Evolutionary conservation across 257 asterid species (phyloP).

Genomic region (Hygrophila difformis): DNA sequence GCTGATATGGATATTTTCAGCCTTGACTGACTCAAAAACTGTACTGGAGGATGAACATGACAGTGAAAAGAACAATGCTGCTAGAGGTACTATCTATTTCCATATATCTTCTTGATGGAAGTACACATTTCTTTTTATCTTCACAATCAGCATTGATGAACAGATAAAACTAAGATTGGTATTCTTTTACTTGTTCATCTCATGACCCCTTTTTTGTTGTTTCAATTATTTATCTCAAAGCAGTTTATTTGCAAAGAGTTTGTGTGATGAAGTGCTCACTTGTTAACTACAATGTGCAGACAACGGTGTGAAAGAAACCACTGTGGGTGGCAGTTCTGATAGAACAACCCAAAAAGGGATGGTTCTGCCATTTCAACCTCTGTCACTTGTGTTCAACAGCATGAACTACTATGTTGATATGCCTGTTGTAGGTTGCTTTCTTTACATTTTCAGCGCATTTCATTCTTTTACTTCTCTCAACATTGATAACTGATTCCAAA

Average conservation of each 20-base stretch:
- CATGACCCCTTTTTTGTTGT: conserved; percentile 17
- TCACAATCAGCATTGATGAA: too few species aligned
- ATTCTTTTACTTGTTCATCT: conserved; percentile 43
- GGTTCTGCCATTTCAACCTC: conserved; percentile 90
- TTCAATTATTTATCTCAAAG: too few species aligned
- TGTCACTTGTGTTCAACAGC: conserved; percentile 71
- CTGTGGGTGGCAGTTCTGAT: too few species aligned
- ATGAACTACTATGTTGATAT: conserved; percentile 72
- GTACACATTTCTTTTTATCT: too few species aligned
- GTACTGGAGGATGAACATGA: conserved; percentile 33
- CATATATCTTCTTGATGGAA: too few species aligned
- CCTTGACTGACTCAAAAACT: conserved; percentile 56
- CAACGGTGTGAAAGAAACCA: conserved; percentile 18
- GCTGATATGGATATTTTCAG: conserved; percentile 43
- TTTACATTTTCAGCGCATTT: too few species aligned
- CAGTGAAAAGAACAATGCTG: conserved; percentile 27
- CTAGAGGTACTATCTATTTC: too few species aligned
- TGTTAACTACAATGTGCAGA: conserved; percentile 33
- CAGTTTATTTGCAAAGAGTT: too few species aligned
- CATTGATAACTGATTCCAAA: too few species aligned
- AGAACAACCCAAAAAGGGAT: too few species aligned
- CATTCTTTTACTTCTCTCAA: too few species aligned
- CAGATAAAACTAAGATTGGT: conserved; percentile 38
- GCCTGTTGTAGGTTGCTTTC: conserved; percentile 70
- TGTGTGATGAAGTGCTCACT: conserved; percentile 39